Base-by-base conservation (phyloP, 352 stramenopile species). In the Globisporangium echinulatum region DNA sequence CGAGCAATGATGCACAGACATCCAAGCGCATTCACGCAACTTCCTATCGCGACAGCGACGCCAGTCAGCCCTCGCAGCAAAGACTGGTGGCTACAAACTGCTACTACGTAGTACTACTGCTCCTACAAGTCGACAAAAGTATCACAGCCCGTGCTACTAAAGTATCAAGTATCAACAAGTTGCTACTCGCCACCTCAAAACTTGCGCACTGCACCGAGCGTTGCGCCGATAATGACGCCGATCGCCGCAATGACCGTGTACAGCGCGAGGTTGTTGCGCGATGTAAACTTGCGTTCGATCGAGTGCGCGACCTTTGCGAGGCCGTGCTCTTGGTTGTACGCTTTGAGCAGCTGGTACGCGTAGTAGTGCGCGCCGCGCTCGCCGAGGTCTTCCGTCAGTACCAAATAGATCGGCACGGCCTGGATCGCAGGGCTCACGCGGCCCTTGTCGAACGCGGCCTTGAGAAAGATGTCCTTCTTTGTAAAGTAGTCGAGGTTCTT, bases 401-500 rank as follows among this genome's bases (percentile, higher is more conserved):
- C 90, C 43, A 96, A 69, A 66, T 97, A 96, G 54, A 97, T 75
- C 5, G 90, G 87, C 47, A 95, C 74, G 17, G 73, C 70, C 56
- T 80, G 56, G 39, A 97, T 70, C 33, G 90, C 73, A 11, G 77
- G 72, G 67, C 74, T 91, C 37, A 97, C 85, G 47, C 90, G 86
- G 40, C 90, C 90, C 74, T 97, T 94, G 74, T 96, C 87, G 52
- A 91, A 90, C 59, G 88, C 85, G 38, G 82, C 72, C 63, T 90
- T 76, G 59, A 94, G 76, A 69, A 97, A 96, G 55, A 82, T 79
- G 37, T 78, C 69, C 54, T 75, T 77, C 70, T 88, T 73, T 40
- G 78, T 88, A 69, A 99, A 98, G 62, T 92, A 94, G 65, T 95
- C 76, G 48, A 99, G 79, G 73, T 99, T 98, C 76, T 99, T 99